phyloP scores from a whole-genome alignment of 2,329 filamentous ascomycete species.

The Xylariaceae sp. region DNA sequence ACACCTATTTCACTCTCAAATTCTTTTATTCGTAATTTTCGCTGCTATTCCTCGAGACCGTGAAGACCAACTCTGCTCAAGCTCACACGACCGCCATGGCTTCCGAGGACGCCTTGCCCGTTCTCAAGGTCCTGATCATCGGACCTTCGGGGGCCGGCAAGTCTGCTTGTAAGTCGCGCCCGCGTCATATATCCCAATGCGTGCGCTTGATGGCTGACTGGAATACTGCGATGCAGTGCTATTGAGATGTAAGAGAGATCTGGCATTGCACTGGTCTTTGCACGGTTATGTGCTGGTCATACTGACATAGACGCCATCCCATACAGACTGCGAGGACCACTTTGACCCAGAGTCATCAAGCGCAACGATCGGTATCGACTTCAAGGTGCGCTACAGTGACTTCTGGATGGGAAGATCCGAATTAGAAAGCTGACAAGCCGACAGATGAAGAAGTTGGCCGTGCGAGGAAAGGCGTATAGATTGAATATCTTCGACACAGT shows the following conservation, averaged over 20 bases:
- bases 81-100: slow-evolving; percentile 29
- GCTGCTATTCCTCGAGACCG: too few relatives aligned
- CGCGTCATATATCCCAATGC: neutral
- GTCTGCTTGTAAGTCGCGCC: slow-evolving; percentile 42
- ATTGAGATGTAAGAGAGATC: slow-evolving; percentile 34
- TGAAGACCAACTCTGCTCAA: too few relatives aligned
- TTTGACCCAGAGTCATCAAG: slow-evolving; percentile 51
- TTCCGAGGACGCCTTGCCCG: slow-evolving; percentile 42
- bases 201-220: slow-evolving; percentile 1
- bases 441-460: slow-evolving; percentile 48
- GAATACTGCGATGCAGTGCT: slow-evolving; percentile 35
- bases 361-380: slow-evolving; percentile 55
- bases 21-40: too few relatives aligned
- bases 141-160: slow-evolving; percentile 53
- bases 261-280: neutral
- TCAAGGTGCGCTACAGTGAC: slow-evolving; percentile 36
- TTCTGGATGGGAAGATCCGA: too few relatives aligned
- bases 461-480: slow-evolving; percentile 47
- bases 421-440: neutral
- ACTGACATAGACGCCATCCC: too few relatives aligned
- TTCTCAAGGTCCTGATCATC: slow-evolving; percentile 51
- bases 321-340: slow-evolving; percentile 49
- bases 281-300: too few relatives aligned
- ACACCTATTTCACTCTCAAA: too few relatives aligned
- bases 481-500: slow-evolving; percentile 51